These are phyloP conservation scores for Lichenothelia convexa DNA, from an alignment of 495 filamentous ascomycete species.

Conservation along the genomic window DNA sequence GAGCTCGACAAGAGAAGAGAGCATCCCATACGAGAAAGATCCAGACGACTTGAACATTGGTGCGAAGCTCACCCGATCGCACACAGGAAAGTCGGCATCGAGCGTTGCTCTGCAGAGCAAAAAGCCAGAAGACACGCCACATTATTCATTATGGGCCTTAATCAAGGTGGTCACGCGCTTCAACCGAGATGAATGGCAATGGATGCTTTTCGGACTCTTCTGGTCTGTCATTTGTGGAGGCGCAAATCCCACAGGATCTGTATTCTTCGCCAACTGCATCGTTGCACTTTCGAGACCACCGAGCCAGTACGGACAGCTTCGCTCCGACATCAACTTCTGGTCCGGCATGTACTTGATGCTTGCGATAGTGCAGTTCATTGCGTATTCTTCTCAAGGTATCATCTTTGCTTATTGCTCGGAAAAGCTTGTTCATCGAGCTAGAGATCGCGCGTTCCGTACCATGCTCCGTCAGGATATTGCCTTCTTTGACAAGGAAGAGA, in stretches of 20 bases:
- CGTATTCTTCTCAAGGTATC: slow-evolving; percentile 48
- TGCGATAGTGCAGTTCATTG: slow-evolving; percentile 57
- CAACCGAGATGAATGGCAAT: slow-evolving; percentile 53
- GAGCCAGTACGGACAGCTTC: slow-evolving; percentile 29
- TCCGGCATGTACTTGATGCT: slow-evolving; percentile 86
- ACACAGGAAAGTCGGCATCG: slow-evolving; percentile 50
- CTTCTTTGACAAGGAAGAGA: slow-evolving; percentile 75
- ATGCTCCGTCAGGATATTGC: slow-evolving; percentile 87
- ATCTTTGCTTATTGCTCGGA: slow-evolving; percentile 75
- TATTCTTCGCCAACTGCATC: slow-evolving; percentile 85
- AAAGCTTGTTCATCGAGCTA: slow-evolving; percentile 59
- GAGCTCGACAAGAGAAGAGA: slow-evolving; percentile 10
- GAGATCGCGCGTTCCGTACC: slow-evolving; percentile 60
- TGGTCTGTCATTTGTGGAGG: slow-evolving; percentile 66
- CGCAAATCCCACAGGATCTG: slow-evolving; percentile 70
- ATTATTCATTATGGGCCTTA: slow-evolving; percentile 64
- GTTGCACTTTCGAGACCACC: slow-evolving; percentile 37
- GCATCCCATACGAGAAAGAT: slow-evolving; percentile 21
- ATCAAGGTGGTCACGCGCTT: slow-evolving; percentile 71
- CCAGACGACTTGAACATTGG: slow-evolving; percentile 38
- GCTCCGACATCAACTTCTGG: slow-evolving; percentile 71
- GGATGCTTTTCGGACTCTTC: slow-evolving; percentile 61
- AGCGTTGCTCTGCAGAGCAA: slow-evolving; percentile 45
- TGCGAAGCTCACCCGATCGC: slow-evolving; percentile 38
- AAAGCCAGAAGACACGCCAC: slow-evolving; percentile 24